phyloP scores from a whole-genome alignment of 305 asterid species.

The Fraxinus paxiana region DNA sequence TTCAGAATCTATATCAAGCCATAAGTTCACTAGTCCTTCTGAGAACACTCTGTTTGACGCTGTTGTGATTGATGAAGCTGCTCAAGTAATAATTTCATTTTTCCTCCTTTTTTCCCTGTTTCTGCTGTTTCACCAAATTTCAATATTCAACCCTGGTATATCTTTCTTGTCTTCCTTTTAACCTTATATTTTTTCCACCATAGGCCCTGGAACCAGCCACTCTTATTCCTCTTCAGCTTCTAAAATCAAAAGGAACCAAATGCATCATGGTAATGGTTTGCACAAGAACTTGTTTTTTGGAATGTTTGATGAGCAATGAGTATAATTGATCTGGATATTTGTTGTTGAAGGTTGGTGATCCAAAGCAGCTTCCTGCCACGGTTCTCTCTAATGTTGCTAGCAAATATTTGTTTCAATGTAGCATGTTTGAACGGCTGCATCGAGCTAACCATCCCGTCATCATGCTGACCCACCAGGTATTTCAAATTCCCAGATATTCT shows the following conservation, averaged over 20 bases:
- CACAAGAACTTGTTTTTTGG: conserved; percentile 8
- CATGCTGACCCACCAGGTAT: conserved; percentile 93
- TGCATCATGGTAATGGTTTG: conserved; percentile 77
- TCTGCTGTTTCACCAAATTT: conserved; percentile 20
- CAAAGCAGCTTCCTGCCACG: conserved; percentile 99
- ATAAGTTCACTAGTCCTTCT: conserved; percentile 62
- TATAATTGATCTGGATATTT: conserved; percentile 17
- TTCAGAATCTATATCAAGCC: conserved; percentile 65
- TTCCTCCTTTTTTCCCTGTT: conserved; percentile 18
- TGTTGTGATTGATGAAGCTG: conserved; percentile 98
- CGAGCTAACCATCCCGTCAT: conserved; percentile 95
- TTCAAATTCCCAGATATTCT: conserved; percentile 16
- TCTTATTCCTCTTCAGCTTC: conserved; percentile 93
- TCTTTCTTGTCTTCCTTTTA: conserved; percentile 21
- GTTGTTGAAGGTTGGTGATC: conserved; percentile 82
- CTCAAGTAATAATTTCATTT: conserved; percentile 56
- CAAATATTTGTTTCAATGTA: conserved; percentile 84
- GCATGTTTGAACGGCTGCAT: conserved; percentile 98
- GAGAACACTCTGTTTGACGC: conserved; percentile 87
- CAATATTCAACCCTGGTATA: neutral
- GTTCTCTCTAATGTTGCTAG: conserved; percentile 89
- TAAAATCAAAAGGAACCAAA: conserved; percentile 80
- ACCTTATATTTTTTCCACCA: conserved; percentile 20
- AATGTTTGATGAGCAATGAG: conserved; percentile 17
- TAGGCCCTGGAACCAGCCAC: conserved; percentile 99